Evolutionary conservation across 768 basidiomycete species (phyloP).

Genomic region (Tephrocybe rancida): DNA sequence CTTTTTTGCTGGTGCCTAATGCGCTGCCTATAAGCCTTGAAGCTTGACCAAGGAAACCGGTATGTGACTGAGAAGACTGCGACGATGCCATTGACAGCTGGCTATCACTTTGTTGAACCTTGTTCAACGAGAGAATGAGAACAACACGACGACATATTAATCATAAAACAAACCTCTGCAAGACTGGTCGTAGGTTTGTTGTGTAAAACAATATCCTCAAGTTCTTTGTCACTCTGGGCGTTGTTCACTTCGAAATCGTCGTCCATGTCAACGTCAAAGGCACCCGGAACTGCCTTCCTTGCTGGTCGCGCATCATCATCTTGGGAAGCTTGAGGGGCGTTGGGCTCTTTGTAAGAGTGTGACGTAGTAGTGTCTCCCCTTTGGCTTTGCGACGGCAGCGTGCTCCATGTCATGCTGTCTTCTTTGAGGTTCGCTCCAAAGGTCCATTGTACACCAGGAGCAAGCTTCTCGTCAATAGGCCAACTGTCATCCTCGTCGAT

Average conservation of each 20-base stretch:
- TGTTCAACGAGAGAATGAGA: conserved; percentile 16
- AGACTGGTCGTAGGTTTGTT: conserved; percentile 38
- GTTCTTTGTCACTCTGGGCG: conserved; percentile 32
- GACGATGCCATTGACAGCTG: conserved; percentile 59
- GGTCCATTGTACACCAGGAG: conserved; percentile 60
- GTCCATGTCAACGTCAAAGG: conserved; percentile 40
- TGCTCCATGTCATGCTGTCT: conserved; percentile 80
- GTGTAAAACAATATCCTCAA: conserved; percentile 43
- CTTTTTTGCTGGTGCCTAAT: conserved; percentile 71
- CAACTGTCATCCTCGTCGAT: conserved; percentile 74
- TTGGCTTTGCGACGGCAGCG: conserved; percentile 62
- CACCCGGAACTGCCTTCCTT: conserved; percentile 24
- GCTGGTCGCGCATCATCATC: conserved; percentile 15
- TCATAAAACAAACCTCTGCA: conserved; percentile 41
- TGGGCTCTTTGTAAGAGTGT: conserved; percentile 18
- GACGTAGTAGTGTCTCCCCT: conserved; percentile 39
- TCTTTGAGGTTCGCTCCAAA: conserved; percentile 57
- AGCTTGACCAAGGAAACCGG: conserved; percentile 71
- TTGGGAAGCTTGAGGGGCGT: conserved; percentile 1
- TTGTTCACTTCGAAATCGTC: conserved; percentile 18
- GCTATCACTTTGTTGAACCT: conserved; percentile 46
- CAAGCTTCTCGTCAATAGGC: conserved; percentile 70
- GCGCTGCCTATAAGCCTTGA: conserved; percentile 69
- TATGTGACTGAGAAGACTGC: conserved; percentile 48
- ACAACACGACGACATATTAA: not conserved